Evolutionary conservation across 1,284 basidiomycete genomes (phyloP).

Genomic region (Kwoniella shivajii): DNA sequence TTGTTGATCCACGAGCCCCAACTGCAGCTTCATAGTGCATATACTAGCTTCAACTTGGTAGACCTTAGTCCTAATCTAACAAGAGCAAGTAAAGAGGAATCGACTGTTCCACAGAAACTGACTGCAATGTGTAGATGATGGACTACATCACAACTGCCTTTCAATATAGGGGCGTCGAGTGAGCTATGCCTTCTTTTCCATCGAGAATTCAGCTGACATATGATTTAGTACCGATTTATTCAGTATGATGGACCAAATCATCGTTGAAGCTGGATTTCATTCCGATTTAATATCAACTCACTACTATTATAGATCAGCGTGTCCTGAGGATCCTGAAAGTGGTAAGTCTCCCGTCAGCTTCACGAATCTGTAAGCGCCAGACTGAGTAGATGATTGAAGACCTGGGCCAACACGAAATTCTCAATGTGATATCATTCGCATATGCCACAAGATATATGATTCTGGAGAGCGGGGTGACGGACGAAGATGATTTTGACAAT

Average conservation of each 20-base stretch:
- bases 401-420: conserved; percentile 6
- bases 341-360: not conserved
- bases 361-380: not conserved
- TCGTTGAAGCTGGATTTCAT: conserved; percentile 17
- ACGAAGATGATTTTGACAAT: conserved; percentile 13
- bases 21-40: conserved; percentile 6
- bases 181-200: not conserved
- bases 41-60: conserved; percentile 6
- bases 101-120: not conserved
- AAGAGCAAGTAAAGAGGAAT: conserved; percentile 1
- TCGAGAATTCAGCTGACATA: not conserved
- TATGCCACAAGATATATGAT: conserved; percentile 15
- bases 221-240: conserved; percentile 12
- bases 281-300: conserved; percentile 9
- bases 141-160: conserved; percentile 1
- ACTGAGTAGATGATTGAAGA: not conserved
- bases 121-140: not conserved
- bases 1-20: conserved; percentile 26
- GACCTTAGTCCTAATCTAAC: conserved; percentile 12
- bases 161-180: conserved; percentile 17
- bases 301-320: conserved; percentile 16
- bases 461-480: conserved; percentile 13
- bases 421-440: conserved; percentile 9
- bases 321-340: conserved; percentile 7
- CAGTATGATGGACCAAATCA: conserved; percentile 12